A percentile compares a stretch with the other conserved stretches of the same genome.
These are phyloP conservation scores for Emergomyces pasteurianus DNA, from an alignment of 2,329 filamentous ascomycete species.

Conservation along the genomic window DNA sequence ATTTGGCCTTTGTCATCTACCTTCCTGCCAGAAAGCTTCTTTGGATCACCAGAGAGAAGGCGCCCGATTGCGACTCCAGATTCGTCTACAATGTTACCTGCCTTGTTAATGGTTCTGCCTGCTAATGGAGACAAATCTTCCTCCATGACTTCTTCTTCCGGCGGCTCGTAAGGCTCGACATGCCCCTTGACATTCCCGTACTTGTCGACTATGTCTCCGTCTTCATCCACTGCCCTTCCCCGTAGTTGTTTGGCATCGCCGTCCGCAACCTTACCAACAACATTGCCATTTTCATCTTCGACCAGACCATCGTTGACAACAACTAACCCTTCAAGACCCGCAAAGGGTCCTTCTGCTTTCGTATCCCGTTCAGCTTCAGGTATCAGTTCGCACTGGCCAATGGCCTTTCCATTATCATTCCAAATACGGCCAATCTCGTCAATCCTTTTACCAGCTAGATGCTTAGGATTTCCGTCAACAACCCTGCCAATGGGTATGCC, in stretches of 20 bases:
- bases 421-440: conserved; percentile 46
- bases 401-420: conserved; percentile 44
- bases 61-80: conserved; percentile 48
- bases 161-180: conserved; percentile 43
- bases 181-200: conserved; percentile 53
- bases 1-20: conserved; percentile 52
- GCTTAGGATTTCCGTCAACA: conserved; percentile 44
- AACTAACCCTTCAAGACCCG: conserved; percentile 44
- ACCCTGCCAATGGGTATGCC: conserved; percentile 45
- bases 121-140: conserved; percentile 49
- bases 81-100: conserved; percentile 49
- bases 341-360: conserved; percentile 46
- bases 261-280: conserved; percentile 58
- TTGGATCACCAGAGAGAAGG: conserved; percentile 45
- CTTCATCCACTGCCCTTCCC: conserved; percentile 64
- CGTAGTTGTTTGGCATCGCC: conserved; percentile 62
- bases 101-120: conserved; percentile 52
- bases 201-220: conserved; percentile 70
- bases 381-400: conserved; percentile 47
- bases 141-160: conserved; percentile 34
- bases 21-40: conserved; percentile 47
- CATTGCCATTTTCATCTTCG: conserved; percentile 65
- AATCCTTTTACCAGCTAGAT: conserved; percentile 44
- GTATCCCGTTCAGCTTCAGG: conserved; percentile 45
- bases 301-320: conserved; percentile 48